Conservation (phyloP, 2,329 filamentous ascomycete species). For the Aschersonia sp. region DNA sequence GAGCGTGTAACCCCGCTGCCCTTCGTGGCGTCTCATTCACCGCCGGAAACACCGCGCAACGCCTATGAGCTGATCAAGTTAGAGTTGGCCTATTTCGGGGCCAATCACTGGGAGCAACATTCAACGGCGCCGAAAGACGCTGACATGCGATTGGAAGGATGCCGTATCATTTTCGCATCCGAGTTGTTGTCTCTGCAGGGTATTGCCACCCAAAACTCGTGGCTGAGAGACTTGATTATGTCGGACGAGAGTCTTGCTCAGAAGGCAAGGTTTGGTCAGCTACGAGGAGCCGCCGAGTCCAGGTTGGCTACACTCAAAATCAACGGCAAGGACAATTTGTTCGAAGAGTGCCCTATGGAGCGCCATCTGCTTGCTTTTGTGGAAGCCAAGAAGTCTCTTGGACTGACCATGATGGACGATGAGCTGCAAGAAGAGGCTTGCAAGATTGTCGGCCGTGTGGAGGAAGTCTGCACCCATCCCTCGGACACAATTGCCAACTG, state of each 20-base stretch:
- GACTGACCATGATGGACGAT: conserved; percentile 43
- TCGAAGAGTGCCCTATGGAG: conserved; percentile 42
- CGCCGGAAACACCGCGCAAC: conserved; percentile 33
- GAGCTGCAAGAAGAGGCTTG: conserved; percentile 47
- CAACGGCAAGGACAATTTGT: conserved; percentile 43
- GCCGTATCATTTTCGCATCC: conserved; percentile 39
- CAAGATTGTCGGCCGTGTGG: conserved; percentile 40
- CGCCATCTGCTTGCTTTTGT: conserved; percentile 39
- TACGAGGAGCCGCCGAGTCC: conserved; percentile 30
- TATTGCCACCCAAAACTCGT: conserved; percentile 25
- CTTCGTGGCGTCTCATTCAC: conserved; percentile 30
- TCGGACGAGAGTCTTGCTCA: conserved; percentile 25
- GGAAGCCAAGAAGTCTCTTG: conserved; percentile 33
- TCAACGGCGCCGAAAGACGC: conserved; percentile 30
- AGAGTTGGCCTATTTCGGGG: conserved; percentile 38
- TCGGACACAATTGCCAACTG: conserved; percentile 39
- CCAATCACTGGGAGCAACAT: conserved; percentile 26
- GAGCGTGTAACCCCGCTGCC: conserved; percentile 43
- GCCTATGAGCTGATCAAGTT: conserved; percentile 48
- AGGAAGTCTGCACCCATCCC: conserved; percentile 33
- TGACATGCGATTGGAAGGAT: conserved; percentile 43
- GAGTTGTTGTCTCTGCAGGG: conserved; percentile 29
- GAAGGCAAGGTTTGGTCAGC: conserved; percentile 32
- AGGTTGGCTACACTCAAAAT: conserved; percentile 34
- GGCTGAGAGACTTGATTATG: conserved; percentile 47